Conservation (phyloP, 2,329 filamentous ascomycete species). For the Diaporthe amygdali region DNA sequence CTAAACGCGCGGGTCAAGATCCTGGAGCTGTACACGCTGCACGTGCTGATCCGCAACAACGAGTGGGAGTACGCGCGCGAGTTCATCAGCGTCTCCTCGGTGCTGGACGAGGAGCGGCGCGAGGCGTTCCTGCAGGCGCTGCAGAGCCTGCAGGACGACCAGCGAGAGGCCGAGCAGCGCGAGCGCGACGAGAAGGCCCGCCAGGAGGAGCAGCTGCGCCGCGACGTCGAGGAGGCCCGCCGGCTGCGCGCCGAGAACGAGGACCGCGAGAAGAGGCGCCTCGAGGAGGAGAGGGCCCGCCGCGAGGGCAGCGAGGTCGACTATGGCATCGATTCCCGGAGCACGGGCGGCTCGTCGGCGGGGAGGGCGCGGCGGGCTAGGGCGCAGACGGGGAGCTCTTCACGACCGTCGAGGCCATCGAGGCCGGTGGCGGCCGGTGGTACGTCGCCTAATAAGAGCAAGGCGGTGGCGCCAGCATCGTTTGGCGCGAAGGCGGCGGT, state of each 20-base stretch:
- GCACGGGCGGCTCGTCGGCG: conserved; percentile 40
- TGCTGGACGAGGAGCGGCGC: conserved; percentile 89
- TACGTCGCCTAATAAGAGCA: conserved; percentile 32
- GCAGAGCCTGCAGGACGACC: conserved; percentile 83
- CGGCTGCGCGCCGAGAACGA: conserved; percentile 64
- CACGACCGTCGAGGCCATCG: conserved; percentile 13
- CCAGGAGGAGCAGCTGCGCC: conserved; percentile 62
- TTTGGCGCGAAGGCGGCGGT: conserved; percentile 55
- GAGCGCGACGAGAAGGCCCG: conserved; percentile 63
- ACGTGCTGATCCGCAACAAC: conserved; percentile 89
- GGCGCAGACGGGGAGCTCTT: not conserved
- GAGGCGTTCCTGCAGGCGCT: conserved; percentile 89
- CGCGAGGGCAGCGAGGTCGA: conserved; percentile 66
- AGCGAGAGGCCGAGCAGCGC: conserved; percentile 70
- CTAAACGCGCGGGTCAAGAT: conserved; percentile 87
- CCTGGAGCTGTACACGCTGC: conserved; percentile 91
- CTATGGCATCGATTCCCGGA: conserved; percentile 68
- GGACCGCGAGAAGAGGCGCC: conserved; percentile 54
- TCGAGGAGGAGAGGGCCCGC: conserved; percentile 59
- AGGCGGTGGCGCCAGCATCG: conserved; percentile 40
- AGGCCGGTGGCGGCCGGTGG: conserved; percentile 22
- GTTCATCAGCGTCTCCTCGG: conserved; percentile 85
- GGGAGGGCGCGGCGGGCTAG: conserved; percentile 17
- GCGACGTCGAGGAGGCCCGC: conserved; percentile 62
- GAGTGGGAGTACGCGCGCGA: conserved; percentile 96